A percentile compares a stretch with the other conserved stretches of the same genome.
Conservation (phyloP, 305 asterid genomes). For the Galium porrigens region DNA sequence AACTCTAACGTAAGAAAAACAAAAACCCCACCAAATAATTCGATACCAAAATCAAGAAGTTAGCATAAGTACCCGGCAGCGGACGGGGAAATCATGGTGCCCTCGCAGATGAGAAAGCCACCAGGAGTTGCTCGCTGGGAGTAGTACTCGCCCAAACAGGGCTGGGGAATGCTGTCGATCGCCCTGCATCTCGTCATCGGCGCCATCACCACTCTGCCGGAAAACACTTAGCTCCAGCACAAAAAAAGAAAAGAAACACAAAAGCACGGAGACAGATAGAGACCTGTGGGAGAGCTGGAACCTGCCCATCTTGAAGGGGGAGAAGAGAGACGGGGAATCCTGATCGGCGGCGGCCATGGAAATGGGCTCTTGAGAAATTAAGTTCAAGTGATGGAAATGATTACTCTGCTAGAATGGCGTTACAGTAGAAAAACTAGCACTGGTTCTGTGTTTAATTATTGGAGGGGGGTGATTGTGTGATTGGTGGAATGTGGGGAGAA, state of each 20-base stretch:
- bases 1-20: constrained; percentile 7
- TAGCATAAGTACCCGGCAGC: constrained; percentile 60
- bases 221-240: not conserved
- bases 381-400: not conserved
- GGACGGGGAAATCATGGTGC: constrained; percentile 77
- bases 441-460: too few species aligned
- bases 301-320: constrained; percentile 75
- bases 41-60: not conserved
- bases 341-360: constrained; percentile 37
- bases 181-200: constrained; percentile 98
- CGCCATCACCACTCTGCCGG: constrained; percentile 66
- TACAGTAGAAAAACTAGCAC: too few species aligned
- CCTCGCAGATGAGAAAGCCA: constrained; percentile 88
- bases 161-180: constrained; percentile 40
- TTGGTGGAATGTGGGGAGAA: not conserved
- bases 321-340: constrained; percentile 42
- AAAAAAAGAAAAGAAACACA: not conserved
- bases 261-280: not conserved
- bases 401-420: too few species aligned
- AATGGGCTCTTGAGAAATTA: not conserved
- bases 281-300: constrained; percentile 87
- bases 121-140: constrained; percentile 70
- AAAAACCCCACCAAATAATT: not conserved
- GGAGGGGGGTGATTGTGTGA: not conserved
- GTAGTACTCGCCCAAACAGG: constrained; percentile 60